These are phyloP conservation scores for Colletotrichum lini DNA, from an alignment of 2,329 filamentous ascomycete species.

Conservation along the genomic window DNA sequence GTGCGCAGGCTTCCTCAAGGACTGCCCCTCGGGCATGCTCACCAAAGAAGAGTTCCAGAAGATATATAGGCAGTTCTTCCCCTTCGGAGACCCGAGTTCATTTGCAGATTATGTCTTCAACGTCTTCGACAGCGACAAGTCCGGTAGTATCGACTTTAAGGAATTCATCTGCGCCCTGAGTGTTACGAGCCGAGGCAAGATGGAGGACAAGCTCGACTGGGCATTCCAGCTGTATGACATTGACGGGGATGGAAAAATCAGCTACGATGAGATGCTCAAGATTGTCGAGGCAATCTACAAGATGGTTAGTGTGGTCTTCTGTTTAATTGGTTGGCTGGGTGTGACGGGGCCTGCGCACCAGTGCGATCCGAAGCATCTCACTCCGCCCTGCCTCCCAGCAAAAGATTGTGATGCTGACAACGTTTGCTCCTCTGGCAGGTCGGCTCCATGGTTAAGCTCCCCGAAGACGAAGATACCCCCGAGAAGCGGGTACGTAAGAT, in stretches of 20 bases:
- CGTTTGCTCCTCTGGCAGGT: slow-evolving; percentile 70
- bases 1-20: slow-evolving; percentile 89
- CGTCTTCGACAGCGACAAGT: slow-evolving; percentile 98
- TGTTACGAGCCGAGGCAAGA: slow-evolving; percentile 96
- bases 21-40: slow-evolving; percentile 96
- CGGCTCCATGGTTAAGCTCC: slow-evolving; percentile 98
- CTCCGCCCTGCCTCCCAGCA: not conserved
- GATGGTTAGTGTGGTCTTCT: slow-evolving; percentile 76
- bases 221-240: slow-evolving; percentile 99
- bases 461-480: slow-evolving; percentile 98
- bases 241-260: slow-evolving; percentile 98
- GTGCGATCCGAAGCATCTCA: not conserved
- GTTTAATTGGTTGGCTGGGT: not conserved
- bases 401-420: slow-evolving; percentile 13
- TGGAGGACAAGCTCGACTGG: slow-evolving; percentile 99
- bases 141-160: slow-evolving; percentile 98
- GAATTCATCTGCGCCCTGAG: slow-evolving; percentile 99
- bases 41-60: slow-evolving; percentile 99
- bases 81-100: slow-evolving; percentile 95
- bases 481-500: slow-evolving; percentile 99
- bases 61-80: slow-evolving; percentile 99
- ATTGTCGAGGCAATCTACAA: slow-evolving; percentile 99
- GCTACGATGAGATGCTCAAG: slow-evolving; percentile 98
- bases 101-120: slow-evolving; percentile 99
- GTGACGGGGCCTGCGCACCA: not conserved